phyloP scores from a whole-genome alignment of 2,329 filamentous ascomycete genomes.

The Diaporthe citri region DNA sequence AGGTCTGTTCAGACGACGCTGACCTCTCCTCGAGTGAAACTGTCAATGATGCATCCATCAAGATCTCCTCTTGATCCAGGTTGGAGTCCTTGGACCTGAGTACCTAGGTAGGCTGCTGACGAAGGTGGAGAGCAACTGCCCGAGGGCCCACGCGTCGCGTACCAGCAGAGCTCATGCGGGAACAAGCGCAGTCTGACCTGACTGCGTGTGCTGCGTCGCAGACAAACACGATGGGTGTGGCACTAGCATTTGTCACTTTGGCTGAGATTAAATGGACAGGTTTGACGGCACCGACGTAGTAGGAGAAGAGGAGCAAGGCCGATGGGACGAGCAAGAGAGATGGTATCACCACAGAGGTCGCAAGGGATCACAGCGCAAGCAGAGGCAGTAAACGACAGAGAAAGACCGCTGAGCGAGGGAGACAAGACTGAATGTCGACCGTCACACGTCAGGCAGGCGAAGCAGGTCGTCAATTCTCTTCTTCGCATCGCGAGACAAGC shows the following conservation, averaged over 20 bases:
- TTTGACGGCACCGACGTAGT: neutral
- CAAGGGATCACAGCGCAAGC: neutral
- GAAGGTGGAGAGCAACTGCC: neutral
- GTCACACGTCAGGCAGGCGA: neutral
- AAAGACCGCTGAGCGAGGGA: neutral
- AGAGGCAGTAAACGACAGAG: neutral
- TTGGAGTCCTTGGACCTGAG: neutral
- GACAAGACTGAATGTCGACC: neutral
- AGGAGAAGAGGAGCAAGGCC: neutral
- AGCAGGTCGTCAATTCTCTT: neutral
- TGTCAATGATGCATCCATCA: neutral
- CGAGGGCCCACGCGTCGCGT: neutral
- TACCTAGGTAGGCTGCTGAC: neutral
- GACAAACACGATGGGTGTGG: neutral
- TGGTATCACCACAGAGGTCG: neutral
- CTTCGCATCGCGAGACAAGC: constrained; percentile 20
- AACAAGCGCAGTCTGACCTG: neutral
- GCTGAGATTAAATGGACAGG: neutral
- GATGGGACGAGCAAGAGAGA: neutral
- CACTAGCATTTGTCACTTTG: neutral
- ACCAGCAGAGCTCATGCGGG: neutral
- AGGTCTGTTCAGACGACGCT: neutral
- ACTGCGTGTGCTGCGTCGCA: neutral
- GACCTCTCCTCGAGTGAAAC: too few relatives aligned
- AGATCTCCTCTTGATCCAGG: neutral